Evolutionary conservation across 495 filamentous ascomycete genomes (phyloP).

Genomic region (Friedmanniomyces endolithicus): DNA sequence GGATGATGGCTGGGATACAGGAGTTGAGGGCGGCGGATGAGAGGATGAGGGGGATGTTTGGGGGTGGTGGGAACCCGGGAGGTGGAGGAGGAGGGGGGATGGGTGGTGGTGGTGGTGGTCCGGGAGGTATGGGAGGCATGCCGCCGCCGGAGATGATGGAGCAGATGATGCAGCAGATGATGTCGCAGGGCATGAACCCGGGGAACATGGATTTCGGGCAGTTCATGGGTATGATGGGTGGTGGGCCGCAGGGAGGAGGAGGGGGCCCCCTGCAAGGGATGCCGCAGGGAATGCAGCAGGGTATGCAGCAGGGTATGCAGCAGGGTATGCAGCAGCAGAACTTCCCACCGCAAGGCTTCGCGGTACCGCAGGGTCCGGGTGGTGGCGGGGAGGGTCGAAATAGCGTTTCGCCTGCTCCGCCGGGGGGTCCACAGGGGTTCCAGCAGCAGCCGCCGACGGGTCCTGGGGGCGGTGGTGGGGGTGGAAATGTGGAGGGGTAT

Average conservation of each 20-base stretch:
- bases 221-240: slow-evolving; percentile 26
- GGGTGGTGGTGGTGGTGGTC: slow-evolving; percentile 49
- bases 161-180: slow-evolving; percentile 68
- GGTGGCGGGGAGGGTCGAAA: background rate
- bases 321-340: no score
- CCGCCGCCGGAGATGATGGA: slow-evolving; percentile 30
- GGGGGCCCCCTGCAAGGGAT: background rate
- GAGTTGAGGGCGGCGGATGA: slow-evolving; percentile 78
- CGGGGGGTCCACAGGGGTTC: background rate
- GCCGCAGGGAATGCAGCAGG: background rate
- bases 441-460: background rate
- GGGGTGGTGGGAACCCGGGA: slow-evolving; percentile 41
- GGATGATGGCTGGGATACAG: slow-evolving; percentile 55
- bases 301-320: slow-evolving; percentile 4
- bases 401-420: slow-evolving; percentile 5
- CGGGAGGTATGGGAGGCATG: slow-evolving; percentile 34
- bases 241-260: no score
- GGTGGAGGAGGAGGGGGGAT: slow-evolving; percentile 32
- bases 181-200: slow-evolving; percentile 56
- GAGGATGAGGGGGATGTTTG: slow-evolving; percentile 74
- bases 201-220: slow-evolving; percentile 51
- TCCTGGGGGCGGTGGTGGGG: slow-evolving; percentile 1
- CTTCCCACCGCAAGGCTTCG: background rate
- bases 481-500: slow-evolving; percentile 15
- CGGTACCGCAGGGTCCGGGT: slow-evolving; percentile 5